Base-by-base conservation (phyloP, 78 protist species). In the Dictyostelium brefeldianum region DNA sequence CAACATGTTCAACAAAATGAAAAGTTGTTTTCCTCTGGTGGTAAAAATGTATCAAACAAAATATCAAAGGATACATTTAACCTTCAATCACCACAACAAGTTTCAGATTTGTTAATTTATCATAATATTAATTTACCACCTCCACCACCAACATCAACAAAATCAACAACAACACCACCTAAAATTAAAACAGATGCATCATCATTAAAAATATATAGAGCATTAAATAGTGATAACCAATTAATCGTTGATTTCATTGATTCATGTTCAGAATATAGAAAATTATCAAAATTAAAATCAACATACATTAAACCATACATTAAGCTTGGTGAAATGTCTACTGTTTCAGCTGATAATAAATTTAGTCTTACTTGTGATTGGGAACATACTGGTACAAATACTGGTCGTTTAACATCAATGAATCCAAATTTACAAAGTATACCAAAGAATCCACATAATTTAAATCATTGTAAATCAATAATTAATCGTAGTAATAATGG, bases 361-460 rank as follows among this genome's bases (percentile, higher is more conserved):
- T 15, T 50, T 29, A 41, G 10, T 14, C 31, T 90, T 5, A 71
- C 10, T 7, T 57, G 59, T 20, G 15, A 43, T 12, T 90, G 95
- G 95, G 10, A 48, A 8, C 95, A 90, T 14, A 79, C 81, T 9
- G 95, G 95, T 54, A 90, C 95, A 6, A 43, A 87, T 0, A 90
- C 95, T 36, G 95, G 95, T 69, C 67, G 95, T 65, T 25, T 90
- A 5, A 64, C 95, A 48, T 62, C 57, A 10, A 20, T 20, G 8
- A 9, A 22, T 1, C 95, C 95, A 64, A 90, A 90, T 43, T 25
- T 90, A 12, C 95, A 90, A 90, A 64, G 27, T 2, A n/a, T 90
- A 31, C 87, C 81, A 5, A 78, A 71, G 41, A 48, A 70, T 54
- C 31, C 50, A 27, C 36, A 51, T 15, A 31, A 48, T 53, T 36